These are phyloP conservation scores for Hymenoscyphus fructigenus DNA, from an alignment of 2,329 filamentous ascomycete genomes.

Conservation along the genomic window DNA sequence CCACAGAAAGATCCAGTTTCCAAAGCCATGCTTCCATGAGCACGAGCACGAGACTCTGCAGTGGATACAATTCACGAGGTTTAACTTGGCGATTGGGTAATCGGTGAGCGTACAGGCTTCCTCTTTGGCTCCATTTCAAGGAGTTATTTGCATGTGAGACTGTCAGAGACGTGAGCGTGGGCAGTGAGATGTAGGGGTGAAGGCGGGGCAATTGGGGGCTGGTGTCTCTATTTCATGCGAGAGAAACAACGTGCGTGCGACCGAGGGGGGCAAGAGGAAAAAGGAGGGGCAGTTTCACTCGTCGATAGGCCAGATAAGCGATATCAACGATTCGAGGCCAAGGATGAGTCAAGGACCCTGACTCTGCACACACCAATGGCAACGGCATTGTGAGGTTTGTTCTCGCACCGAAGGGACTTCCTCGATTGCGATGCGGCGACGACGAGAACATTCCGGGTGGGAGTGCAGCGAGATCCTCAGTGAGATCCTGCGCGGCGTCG, in stretches of 20 bases:
- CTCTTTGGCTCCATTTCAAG: background rate
- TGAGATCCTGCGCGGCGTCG: background rate
- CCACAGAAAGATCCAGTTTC: background rate
- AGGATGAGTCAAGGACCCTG: slow-evolving; percentile 1
- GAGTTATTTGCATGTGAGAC: background rate
- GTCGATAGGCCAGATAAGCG: slow-evolving; percentile 1
- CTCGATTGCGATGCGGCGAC: background rate
- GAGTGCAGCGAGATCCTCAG: background rate
- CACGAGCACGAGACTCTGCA: background rate
- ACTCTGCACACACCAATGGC: background rate
- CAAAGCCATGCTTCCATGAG: background rate
- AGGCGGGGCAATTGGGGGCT: background rate
- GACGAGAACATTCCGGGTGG: slow-evolving; percentile 4
- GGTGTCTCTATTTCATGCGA: background rate
- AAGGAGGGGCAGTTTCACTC: background rate
- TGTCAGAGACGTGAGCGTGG: background rate
- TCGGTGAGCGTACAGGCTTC: background rate
- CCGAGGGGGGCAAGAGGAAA: background rate
- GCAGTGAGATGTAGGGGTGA: background rate
- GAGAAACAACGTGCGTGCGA: background rate
- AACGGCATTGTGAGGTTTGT: background rate
- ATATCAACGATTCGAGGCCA: background rate
- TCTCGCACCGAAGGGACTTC: background rate
- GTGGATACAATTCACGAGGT: background rate
- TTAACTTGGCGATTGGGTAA: background rate